Conservation (phyloP, 352 stramenopile species). For the Aphanomyces stellatus region DNA sequence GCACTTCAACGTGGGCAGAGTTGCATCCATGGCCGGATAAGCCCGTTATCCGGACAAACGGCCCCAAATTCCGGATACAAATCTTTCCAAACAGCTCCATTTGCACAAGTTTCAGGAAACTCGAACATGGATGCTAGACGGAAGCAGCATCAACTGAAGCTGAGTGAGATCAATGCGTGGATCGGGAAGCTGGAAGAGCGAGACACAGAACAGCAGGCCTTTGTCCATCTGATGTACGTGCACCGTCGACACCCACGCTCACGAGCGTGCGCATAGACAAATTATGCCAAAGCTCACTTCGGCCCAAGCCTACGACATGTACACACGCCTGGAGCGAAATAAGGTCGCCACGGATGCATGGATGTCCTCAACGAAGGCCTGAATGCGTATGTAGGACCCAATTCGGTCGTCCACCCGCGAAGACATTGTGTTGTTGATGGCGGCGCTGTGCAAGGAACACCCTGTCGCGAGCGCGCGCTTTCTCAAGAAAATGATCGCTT, state of each 20-base stretch:
- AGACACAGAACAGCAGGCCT: conserved; percentile 18
- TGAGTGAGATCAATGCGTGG: conserved; percentile 12
- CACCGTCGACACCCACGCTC: neutral
- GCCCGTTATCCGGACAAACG: neutral
- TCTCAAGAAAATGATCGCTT: conserved; percentile 3
- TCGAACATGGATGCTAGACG: neutral
- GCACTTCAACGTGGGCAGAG: neutral
- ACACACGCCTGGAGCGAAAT: conserved; percentile 6
- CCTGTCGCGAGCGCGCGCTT: neutral
- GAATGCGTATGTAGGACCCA: conserved; percentile 5
- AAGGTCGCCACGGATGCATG: neutral
- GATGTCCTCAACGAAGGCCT: neutral
- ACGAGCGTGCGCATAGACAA: neutral
- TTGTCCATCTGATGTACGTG: conserved; percentile 14
- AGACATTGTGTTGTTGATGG: conserved; percentile 16
- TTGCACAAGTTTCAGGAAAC: neutral
- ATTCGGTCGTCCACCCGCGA: conserved; percentile 6
- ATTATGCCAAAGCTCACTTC: conserved; percentile 9
- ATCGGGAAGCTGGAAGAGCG: conserved; percentile 12
- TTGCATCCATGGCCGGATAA: neutral
- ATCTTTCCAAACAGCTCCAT: conserved; percentile 1
- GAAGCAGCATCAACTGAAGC: neutral
- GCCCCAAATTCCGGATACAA: neutral
- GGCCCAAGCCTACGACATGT: neutral
- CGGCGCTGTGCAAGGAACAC: conserved; percentile 10